These are phyloP conservation scores for Mortierella sp. DNA, from an alignment of 371 early-diverging fungal genomes.

Conservation along the genomic window DNA sequence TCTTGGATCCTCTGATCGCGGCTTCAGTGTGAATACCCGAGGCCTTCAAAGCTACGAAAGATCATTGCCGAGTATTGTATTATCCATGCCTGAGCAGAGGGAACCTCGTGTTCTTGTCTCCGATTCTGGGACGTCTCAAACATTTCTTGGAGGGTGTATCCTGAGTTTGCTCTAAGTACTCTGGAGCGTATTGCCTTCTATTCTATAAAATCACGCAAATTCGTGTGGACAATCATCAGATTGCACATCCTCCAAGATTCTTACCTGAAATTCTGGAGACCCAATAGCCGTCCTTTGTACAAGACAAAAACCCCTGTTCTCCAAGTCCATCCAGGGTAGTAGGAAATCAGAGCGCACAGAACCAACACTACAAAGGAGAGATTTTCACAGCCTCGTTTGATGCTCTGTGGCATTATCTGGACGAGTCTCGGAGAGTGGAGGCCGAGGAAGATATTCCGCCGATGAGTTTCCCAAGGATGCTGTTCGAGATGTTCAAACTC, in stretches of 20 bases:
- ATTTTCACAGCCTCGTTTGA: slow-evolving; percentile 33
- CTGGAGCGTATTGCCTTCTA: slow-evolving; percentile 15
- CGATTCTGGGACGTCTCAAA: slow-evolving; percentile 6
- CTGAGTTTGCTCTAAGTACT: background rate
- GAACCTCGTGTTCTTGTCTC: slow-evolving; percentile 13
- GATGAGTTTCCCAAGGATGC: background rate
- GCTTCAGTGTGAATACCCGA: background rate
- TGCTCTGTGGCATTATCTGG: slow-evolving; percentile 19
- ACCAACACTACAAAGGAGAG: slow-evolving; percentile 12
- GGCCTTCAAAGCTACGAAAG: background rate
- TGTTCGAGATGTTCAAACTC: background rate
- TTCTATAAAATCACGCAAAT: slow-evolving; percentile 10
- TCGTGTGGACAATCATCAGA: slow-evolving; percentile 17
- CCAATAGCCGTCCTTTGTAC: background rate
- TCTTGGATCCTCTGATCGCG: slow-evolving; percentile 7
- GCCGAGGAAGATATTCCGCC: slow-evolving; percentile 8
- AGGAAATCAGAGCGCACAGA: slow-evolving; percentile 4
- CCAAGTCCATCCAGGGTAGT: slow-evolving; percentile 12
- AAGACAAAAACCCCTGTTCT: slow-evolving; percentile 15
- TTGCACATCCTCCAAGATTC: slow-evolving; percentile 13
- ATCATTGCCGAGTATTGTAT: slow-evolving; percentile 23
- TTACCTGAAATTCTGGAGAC: slow-evolving; percentile 19
- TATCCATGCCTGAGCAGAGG: slow-evolving; percentile 2
- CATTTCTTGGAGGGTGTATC: slow-evolving; percentile 4
- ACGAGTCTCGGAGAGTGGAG: background rate